Conservation (phyloP, 2,329 filamentous ascomycete genomes). For the Cucurbitaria berberidis region DNA sequence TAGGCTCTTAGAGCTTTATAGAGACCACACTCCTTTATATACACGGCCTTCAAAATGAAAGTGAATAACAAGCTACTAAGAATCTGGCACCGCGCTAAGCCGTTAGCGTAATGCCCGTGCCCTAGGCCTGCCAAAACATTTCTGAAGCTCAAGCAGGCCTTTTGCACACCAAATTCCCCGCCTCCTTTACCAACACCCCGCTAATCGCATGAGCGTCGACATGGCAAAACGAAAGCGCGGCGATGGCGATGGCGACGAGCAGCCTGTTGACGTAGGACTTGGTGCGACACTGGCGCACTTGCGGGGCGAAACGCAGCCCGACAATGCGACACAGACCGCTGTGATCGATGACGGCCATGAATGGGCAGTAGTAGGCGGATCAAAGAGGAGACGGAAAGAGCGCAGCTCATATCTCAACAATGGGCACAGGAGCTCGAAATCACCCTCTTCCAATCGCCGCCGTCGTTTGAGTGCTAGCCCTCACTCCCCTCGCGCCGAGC, state of each 20-base stretch:
- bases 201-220: constrained; percentile 15
- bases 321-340: constrained; percentile 12
- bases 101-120: no score
- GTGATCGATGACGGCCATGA: constrained; percentile 26
- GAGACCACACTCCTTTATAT: no score
- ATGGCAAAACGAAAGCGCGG: constrained; percentile 44
- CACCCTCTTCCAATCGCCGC: constrained; percentile 6
- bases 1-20: no score
- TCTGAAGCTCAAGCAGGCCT: no score
- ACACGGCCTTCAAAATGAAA: no score
- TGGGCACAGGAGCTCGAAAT: background rate
- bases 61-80: no score
- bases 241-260: constrained; percentile 22
- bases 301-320: constrained; percentile 23
- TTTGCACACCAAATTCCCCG: background rate
- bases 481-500: constrained; percentile 7
- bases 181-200: background rate
- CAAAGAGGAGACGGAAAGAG: constrained; percentile 33
- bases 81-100: no score
- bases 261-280: constrained; percentile 32
- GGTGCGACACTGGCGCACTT: constrained; percentile 39
- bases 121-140: no score
- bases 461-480: background rate
- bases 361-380: constrained; percentile 38
- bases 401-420: constrained; percentile 9